Base-by-base conservation (phyloP, 371 early-diverging fungal genomes). In the Mucor irregularis region DNA sequence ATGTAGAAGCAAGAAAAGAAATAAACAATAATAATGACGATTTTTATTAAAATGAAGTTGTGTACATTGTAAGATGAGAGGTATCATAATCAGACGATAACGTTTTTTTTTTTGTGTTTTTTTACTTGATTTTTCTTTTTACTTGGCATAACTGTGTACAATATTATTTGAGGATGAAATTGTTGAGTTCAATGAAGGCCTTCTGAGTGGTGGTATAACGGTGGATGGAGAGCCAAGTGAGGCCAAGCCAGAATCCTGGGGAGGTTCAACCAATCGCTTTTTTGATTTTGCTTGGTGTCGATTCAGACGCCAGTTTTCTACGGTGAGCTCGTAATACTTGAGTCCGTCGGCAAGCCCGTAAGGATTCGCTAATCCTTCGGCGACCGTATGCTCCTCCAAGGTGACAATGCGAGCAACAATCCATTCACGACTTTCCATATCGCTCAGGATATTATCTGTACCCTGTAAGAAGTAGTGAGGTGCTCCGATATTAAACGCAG, bases 401-500 rank as follows among this genome's bases (percentile, higher is more conserved):
- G 71, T 66, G 0, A 73, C 74, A 30, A 91, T 87, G 54, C 83
- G 69, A 4, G 83, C 89, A 4, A 91, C 81, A 29, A 90, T 83
- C 83, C 86, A 90, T 50, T 87, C 89, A 13, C 83, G 73, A 16
- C 73, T 78, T 45, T 68, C 68, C 65, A 73, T 73, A 34, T 71
- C 81, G 26, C 50, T 49, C 1, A 54, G 55, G 33, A 77, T 69
- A 14, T 67, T 59, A 0, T 76, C 81, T 0, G 81, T 78, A 34
- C 76, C 67, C 22, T 77, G 71, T 66, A 91, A 68, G 59, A 89
- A 91, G 58, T 84, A 87, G 61, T 91, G 85, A 4, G 92, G 92
- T 2, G 84, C 74, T 53, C 84, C 83, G 61, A 90, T 83, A 44
- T 91, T 89, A 72, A 91, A 91, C 0, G 92, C 92, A 0, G 87